Evolutionary conservation across 148 eudicot species (phyloP), one percentile per base, ranked within the genome.

Genomic region (Chenopodium suecicum): DNA sequence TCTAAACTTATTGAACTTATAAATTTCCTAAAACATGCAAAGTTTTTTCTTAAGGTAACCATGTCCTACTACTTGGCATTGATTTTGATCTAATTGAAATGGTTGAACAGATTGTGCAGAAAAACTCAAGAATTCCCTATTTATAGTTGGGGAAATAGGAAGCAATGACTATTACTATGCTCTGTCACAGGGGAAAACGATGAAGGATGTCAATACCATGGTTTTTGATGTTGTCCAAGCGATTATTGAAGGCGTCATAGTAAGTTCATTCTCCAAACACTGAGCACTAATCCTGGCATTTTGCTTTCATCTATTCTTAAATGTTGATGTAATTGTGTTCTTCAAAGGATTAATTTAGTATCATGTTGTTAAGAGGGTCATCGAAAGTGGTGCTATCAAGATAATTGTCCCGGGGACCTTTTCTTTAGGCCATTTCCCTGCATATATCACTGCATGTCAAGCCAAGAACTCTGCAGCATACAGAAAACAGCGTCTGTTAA

Each of bases 331-430:
- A 70, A 16, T 44, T 71, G 52, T 80, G 56, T 34, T 17, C 23
- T 72, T 56, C 10, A 23, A 75, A 25, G 19, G 23, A 22, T 9
- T 72, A 22, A 82, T 62, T 27, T 47, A 0, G 12, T 70, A 1
- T 54, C 4, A 37, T 34, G 22, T 16, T 52, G 56, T 73, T 16
- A 23, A 87, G 89, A 80, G 64, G 64, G 78, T 85, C 19, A 70
- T 87, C 34, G 48, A 63, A 2, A 25, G 64, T 44, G 86, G 86
- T 27, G 89, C 75, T 12, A 27, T 50, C 48, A 69, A 78, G 64
- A 78, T 87, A 31, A 46, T 85, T n/a, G 84, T 85, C 11, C 82
- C 86, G 1, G 88, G 88, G 16, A 75, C 22, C 27, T 85, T 88
- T 47, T 83, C 85, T n/a, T n/a, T 75, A 60, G 88, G 82, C 19